Evolutionary conservation across 1,139 yeast genomes (phyloP), one percentile per base, ranked within the genome.

Genomic region (Diutina scorzettiae): DNA sequence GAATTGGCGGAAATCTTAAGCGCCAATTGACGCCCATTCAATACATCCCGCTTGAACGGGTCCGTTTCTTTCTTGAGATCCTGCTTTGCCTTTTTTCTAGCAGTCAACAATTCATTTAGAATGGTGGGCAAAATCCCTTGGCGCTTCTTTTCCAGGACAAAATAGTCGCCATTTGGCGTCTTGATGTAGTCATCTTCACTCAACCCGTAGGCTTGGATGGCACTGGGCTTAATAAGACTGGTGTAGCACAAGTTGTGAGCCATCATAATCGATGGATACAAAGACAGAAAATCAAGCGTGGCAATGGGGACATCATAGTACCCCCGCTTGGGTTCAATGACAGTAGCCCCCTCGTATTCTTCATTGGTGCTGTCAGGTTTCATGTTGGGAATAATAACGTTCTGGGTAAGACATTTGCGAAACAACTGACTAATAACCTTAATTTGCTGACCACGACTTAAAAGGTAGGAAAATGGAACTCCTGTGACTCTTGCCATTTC

Each of bases 401-500:
- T 85, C 49, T 83, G 81, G 51, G 85, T 77, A 30, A 86, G 65
- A 55, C 98, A 91, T 59, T 91, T 93, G 52, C 99, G 73, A 60
- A 85, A 91, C 43, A 93, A 67, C 62, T 93, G 99, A 0, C 97
- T 89, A 43, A 93, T 79, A 52, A 93, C 98, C 59, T 93, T 93
- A 57, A 93, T 89, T 60, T 93, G 98, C 64, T 93, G 99, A 32
- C 99, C 99, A 55, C 99, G 73, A 12, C 94, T 61, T 41, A 93
- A 63, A 44, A 93, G 69, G 55, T 81, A 91, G 0, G 96, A 83
- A 54, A 93, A 87, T 0, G 99, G 98, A 4, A 93, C 97, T 48
- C 99, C 99, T 0, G 98, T 91, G 32, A 93, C 99, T 66, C 99
- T 82, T 1, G 98, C 96, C 98, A 93, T 93, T 63, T 93, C 99